Evolutionary conservation across 2,329 filamentous ascomycete species (phyloP), one percentile per base, ranked within the genome.

Genomic region (Botrytis squamosa): DNA sequence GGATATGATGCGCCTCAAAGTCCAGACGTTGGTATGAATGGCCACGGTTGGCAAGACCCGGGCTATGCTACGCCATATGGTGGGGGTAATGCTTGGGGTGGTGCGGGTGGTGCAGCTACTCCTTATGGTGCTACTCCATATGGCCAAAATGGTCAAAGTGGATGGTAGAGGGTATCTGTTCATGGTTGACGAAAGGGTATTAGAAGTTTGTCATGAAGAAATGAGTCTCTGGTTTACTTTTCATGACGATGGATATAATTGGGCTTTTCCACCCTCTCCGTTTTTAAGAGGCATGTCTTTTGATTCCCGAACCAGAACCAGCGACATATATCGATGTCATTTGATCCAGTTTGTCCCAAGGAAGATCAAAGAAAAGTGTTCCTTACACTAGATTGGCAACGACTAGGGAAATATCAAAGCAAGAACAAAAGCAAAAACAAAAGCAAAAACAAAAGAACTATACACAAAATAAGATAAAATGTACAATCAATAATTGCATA

Each of bases 51-150:
- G 84, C 86, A 88, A 76, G 88, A 90, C 74, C 83, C 82, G 55
- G 92, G 91, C 52, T 93, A 89, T 80, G 91, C 89, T 16, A 93
- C 92, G 14, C 90, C 92, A 0, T 93, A 91, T 78, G 89, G 86
- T 38, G 88, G 88, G 38, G 85, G 88, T 75, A 92, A 88, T 79
- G 85, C 88, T 29, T 95, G 92, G 88, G 91, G 91, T 29, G 89
- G 85, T 52, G 88, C 84, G 14, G 84, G 83, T 44, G 88, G 85
- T 25, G 84, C 83, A 33, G 83, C 86, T 71, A 89, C 88, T 36
- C 87, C 88, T 9, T 90, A 88, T 78, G 88, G 88, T 59, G 87
- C 87, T 42, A 90, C 88, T 18, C 88, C 89, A 16, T 91, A 91
- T 79, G 89, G 89, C n/a, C 83, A 84, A 74, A 79, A 77, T 72